Percentiles rank a stretch among this genome's conserved stretches.
Conservation (phyloP, 2,329 filamentous ascomycete species). For the Fusarium agapanthi region DNA sequence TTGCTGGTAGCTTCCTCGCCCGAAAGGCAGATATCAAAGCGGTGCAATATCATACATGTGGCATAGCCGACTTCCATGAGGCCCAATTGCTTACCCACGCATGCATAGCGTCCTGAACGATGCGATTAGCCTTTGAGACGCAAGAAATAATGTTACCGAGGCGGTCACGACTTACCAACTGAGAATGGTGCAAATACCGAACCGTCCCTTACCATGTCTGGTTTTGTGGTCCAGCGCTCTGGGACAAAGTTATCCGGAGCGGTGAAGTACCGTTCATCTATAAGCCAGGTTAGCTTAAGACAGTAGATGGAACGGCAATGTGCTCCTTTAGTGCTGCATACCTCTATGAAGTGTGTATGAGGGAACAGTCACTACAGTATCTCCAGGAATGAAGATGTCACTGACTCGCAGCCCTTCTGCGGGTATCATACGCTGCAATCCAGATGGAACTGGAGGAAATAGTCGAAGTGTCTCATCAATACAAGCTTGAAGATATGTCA, state of each 20-base stretch:
- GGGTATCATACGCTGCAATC: not conserved
- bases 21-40: rapidly evolving
- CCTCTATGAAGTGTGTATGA: not conserved
- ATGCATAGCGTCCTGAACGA: not conserved
- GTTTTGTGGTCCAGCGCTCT: not conserved
- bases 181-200: not conserved
- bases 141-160: rapidly evolving
- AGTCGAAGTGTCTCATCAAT: not conserved
- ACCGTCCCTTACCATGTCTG: not conserved
- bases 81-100: not conserved
- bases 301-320: rapidly evolving
- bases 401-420: not conserved
- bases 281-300: rapidly evolving
- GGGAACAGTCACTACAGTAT: not conserved
- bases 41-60: not conserved
- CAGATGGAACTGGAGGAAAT: not conserved
- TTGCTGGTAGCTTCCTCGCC: rapidly evolving
- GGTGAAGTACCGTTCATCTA: not conserved
- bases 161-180: not conserved
- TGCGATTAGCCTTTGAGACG: rapidly evolving
- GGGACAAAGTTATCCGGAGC: not conserved
- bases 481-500: not conserved
- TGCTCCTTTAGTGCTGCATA: not conserved
- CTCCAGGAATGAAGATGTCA: not conserved
- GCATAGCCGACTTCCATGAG: not conserved